These are phyloP conservation scores for Cyberlindnera galapagoensis DNA, from an alignment of 805 yeast genomes.

Conservation along the genomic window DNA sequence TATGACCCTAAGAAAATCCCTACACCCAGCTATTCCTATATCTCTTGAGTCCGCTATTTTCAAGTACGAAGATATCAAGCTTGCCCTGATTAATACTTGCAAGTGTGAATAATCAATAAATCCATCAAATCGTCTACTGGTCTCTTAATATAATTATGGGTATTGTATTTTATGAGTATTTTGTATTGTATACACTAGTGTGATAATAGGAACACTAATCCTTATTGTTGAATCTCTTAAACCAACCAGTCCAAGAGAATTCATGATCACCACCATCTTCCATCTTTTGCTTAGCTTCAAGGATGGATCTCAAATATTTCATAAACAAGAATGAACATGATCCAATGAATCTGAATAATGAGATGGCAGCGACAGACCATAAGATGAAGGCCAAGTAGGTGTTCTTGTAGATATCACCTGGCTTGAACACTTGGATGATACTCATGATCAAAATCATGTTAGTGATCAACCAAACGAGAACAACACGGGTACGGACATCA, in stretches of 20 bases:
- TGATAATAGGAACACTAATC: too few species aligned
- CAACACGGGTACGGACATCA: constrained; percentile 91
- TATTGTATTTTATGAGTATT: too few species aligned
- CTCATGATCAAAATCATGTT: constrained; percentile 81
- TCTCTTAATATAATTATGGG: too few species aligned
- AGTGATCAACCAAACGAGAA: constrained; percentile 86
- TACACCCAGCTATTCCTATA: too few species aligned
- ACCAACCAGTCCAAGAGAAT: constrained; percentile 16
- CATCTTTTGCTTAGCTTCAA: constrained; percentile 33
- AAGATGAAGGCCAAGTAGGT: constrained; percentile 75
- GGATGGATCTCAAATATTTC: constrained; percentile 32
- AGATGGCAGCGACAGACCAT: constrained; percentile 87
- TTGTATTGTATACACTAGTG: too few species aligned
- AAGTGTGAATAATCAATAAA: too few species aligned
- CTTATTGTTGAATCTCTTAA: constrained; percentile 9
- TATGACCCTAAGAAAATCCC: too few species aligned
- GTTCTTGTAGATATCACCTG: constrained; percentile 61
- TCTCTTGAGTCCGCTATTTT: too few species aligned
- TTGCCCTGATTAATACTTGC: too few species aligned
- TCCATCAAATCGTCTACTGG: too few species aligned
- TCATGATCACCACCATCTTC: constrained; percentile 25
- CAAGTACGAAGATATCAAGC: too few species aligned
- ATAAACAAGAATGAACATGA: constrained; percentile 59
- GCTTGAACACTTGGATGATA: constrained; percentile 72
- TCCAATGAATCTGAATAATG: constrained; percentile 78